phyloP scores from a whole-genome alignment of 768 basidiomycete species.

The Psilocybe cyanescens region DNA sequence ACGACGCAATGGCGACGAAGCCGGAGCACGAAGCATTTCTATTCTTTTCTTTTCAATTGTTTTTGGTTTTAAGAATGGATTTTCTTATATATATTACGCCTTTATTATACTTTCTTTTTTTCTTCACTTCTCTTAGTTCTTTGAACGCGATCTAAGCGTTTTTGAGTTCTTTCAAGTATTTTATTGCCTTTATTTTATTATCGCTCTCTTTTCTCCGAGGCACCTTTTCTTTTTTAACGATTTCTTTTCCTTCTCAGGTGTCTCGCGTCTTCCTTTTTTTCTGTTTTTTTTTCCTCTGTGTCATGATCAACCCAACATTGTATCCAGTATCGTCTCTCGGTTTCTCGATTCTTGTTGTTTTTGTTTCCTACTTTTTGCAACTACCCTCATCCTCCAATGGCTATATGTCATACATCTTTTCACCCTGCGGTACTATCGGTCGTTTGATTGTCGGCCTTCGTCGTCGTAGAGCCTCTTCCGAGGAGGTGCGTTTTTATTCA shows the following conservation, averaged over 20 bases:
- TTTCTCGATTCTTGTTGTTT: not conserved
- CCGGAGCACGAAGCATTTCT: constrained; percentile 6
- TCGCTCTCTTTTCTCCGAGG: not conserved
- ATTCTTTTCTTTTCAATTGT: not conserved
- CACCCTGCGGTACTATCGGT: not conserved
- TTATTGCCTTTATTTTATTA: constrained; percentile 5
- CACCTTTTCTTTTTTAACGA: not conserved
- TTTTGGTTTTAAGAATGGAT: not conserved
- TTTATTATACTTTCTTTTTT: not conserved
- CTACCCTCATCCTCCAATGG: not conserved
- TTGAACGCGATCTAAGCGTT: not conserved
- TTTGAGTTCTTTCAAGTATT: not conserved
- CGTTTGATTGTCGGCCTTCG: not conserved
- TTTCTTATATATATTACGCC: not conserved
- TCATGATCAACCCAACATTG: constrained; percentile 12
- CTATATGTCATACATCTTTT: not conserved
- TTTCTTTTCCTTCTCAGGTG: not conserved
- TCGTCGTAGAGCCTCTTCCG: too few relatives aligned
- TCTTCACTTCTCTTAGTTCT: not conserved
- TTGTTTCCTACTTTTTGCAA: not conserved
- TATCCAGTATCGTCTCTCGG: constrained; percentile 13
- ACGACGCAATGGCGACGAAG: not conserved
- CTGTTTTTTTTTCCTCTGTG: not conserved
- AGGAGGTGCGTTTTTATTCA: too few relatives aligned
- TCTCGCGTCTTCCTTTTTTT: not conserved